Base-by-base conservation (phyloP, 2,329 filamentous ascomycete species). In the Trichophaea hybrida region DNA sequence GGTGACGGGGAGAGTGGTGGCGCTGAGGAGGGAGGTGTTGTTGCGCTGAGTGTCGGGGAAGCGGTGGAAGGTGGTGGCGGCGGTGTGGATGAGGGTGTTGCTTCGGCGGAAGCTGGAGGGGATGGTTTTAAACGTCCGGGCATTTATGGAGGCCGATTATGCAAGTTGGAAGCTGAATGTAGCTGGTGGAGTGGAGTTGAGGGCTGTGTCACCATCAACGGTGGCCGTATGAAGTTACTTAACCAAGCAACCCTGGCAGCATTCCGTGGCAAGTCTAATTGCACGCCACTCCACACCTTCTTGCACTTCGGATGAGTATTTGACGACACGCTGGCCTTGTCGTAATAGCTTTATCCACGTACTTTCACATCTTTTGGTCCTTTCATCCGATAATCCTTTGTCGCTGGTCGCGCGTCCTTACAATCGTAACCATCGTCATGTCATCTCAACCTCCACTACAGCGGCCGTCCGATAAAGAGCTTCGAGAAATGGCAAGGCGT, bases 311-410 rank as follows among this genome's bases (percentile, higher is more conserved):
- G 3, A 24, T 24, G 24, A 24, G 24, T 32, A 32, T 17, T 53
- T 56, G 48, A 59, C 53, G 59, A 59, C 59, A 61, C 61, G 59
- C 31, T 59, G 61, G 59, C 61, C 61, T 63, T 59, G 61, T 57
- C 46, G 38, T 24, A 44, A 13, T 40, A 24, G 49, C 34, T 54
- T n/a, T 40, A 7, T 33, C 51, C 33, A 31, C 13, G 48, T 43
- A 46, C 38, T 40, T 34, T 37, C 35, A 57, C 8, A 15, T 48
- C 51, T 44, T 44, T 40, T 10, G 34, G 55, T 35, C 50, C 44
- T 32, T 49, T 49, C 24, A 12, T 24, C 7, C 8, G 24, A 24
- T 17, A 8, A 12, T 17, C 44, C 17, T 24, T 49, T 24, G 44
- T 49, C 15, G 44, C 44, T 49, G 44, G 44, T 48, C n/a, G 15